Evolutionary conservation across 1,284 basidiomycete genomes (phyloP).

Genomic region (Cutaneotrichosporon mucoides): DNA sequence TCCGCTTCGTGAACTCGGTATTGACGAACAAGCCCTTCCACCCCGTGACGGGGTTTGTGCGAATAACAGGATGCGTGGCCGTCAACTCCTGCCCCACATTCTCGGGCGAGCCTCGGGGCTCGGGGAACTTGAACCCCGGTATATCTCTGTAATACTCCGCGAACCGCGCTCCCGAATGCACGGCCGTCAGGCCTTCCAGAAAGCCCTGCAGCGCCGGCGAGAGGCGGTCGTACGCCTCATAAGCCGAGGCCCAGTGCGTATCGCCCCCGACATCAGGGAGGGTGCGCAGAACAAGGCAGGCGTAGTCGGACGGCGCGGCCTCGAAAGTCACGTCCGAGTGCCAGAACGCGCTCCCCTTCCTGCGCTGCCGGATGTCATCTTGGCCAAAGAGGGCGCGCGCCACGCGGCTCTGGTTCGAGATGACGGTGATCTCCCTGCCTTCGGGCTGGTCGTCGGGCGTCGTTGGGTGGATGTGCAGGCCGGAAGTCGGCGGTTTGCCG

Average conservation of each 20-base stretch:
- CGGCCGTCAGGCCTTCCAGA: constrained; percentile 58
- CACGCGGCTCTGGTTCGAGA: constrained; percentile 46
- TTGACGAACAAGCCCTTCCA: constrained; percentile 75
- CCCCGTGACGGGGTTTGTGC: constrained; percentile 59
- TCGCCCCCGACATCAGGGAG: constrained; percentile 53
- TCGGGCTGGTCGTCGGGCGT: constrained; percentile 50
- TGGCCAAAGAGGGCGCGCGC: constrained; percentile 30
- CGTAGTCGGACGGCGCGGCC: constrained; percentile 60
- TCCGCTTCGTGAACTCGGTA: constrained; percentile 59
- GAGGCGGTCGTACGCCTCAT: constrained; percentile 62
- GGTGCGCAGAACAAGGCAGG: constrained; percentile 58
- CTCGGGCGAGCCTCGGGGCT: constrained; percentile 55
- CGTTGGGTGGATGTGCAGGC: constrained; percentile 62
- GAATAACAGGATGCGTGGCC: constrained; percentile 59
- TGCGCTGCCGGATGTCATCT: constrained; percentile 20
- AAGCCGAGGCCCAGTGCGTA: constrained; percentile 54
- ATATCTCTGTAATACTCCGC: constrained; percentile 40
- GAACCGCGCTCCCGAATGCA: constrained; percentile 58
- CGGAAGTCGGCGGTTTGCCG: constrained; percentile 57
- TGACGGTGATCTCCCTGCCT: constrained; percentile 55
- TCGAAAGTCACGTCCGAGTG: constrained; percentile 64
- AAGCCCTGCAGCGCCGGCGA: constrained; percentile 57
- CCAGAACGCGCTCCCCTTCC: constrained; percentile 3
- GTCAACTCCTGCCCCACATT: constrained; percentile 60
- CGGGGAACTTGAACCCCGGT: not conserved